A percentile compares a stretch with the other conserved stretches of the same genome.
Conservation (phyloP, 179 eudicot species). For the Corrigiola litoralis region DNA sequence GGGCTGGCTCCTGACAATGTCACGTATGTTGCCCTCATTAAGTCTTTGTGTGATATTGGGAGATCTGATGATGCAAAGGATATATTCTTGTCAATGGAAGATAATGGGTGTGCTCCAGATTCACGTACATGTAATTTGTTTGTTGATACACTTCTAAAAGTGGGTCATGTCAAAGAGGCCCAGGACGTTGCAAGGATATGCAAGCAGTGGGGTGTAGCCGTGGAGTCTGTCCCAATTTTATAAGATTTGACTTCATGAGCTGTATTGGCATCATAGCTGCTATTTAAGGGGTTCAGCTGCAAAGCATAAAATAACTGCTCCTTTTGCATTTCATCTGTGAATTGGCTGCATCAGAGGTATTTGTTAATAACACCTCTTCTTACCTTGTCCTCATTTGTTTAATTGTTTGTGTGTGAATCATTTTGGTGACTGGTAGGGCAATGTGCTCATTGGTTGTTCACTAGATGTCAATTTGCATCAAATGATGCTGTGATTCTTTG, state of each 20-base stretch:
- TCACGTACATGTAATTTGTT: conserved; percentile 49
- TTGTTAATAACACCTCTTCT: neutral
- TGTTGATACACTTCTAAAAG: conserved; percentile 44
- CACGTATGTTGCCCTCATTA: conserved; percentile 66
- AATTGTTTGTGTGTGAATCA: neutral
- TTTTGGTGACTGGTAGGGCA: neutral
- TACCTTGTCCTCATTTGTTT: neutral
- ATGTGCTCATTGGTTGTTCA: neutral
- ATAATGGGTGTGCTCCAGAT: conserved; percentile 62
- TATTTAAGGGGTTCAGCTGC: neutral
- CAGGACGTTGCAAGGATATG: conserved; percentile 37
- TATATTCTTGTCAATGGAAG: conserved; percentile 66
- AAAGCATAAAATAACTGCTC: conserved; percentile 1
- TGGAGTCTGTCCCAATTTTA: conserved; percentile 15
- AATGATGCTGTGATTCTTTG: too few species aligned
- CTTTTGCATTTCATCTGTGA: conserved; percentile 3
- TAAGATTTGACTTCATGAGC: neutral
- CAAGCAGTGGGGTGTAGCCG: conserved; percentile 40
- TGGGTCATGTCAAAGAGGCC: conserved; percentile 49
- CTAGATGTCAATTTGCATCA: neutral
- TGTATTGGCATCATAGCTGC: conserved; percentile 6
- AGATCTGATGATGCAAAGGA: conserved; percentile 57
- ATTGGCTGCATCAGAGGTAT: conserved; percentile 17
- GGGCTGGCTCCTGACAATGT: conserved; percentile 60
- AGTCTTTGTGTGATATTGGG: conserved; percentile 58